Base-by-base conservation (phyloP, 2,329 filamentous ascomycete species). In the Tympanopsis confertula region DNA sequence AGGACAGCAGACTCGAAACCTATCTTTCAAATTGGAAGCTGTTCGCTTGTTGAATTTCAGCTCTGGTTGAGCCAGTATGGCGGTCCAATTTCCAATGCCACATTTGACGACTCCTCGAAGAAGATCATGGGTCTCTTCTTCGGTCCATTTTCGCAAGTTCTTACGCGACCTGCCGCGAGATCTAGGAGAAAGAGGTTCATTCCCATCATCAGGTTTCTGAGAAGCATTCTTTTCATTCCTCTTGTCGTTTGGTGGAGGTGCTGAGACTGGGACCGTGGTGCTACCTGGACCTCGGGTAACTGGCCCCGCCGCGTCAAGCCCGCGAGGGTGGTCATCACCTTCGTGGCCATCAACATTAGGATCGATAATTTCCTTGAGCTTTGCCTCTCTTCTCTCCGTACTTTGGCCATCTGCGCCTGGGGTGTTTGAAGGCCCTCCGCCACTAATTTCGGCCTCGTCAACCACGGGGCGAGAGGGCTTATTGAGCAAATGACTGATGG, bases 11-110 rank as follows among this genome's bases (percentile, higher is more conserved):
- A 71, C 68, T 33, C 71, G 63, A 43, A 73, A 73, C 37, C 63
- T 61, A 48, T 81, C 76, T 54, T 80, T 81, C 35, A 81, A 51
- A 45, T 80, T 76, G 18, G 75, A 66, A 7, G 74, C 67, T n/a
- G 66, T 76, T 19, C 76, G 62, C 10, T 66, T 61, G 42, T 73
- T 63, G 48, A 81, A 80, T 3, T 56, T 58, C 41, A 73, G 69
- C 22, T 75, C 69, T 13, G 67, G 52, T 44, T 71, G 68, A 3
- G 69, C 60, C 19, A 78, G 50, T 14, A 81, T 79, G 44, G 68
- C 68, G 39, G 74, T 79, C 76, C 76, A 81, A 43, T 66, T 76
- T 3, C 76, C 76, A 42, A 78, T 71, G 2, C 75, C 76, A 46
- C 72, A 77, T 43, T 65, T 69, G 26, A 68, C 63, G 5, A 78